Base-by-base conservation (phyloP, 2,329 filamentous ascomycete species). In the Chaetomiaceae sp. region DNA sequence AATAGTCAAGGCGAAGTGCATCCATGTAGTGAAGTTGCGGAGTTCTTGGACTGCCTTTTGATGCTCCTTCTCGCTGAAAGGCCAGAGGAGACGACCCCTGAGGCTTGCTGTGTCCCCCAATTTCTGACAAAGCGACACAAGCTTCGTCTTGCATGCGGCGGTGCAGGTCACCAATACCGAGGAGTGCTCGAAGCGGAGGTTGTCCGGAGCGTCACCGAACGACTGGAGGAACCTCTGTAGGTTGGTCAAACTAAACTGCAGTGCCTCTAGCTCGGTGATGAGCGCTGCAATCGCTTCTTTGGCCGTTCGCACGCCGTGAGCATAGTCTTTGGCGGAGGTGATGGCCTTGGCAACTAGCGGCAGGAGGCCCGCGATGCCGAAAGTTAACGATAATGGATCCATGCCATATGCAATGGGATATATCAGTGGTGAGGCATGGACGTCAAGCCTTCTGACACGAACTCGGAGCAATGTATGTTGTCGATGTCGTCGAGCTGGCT, bases 1-100 rank as follows among this genome's bases (percentile, higher is more conserved):
- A 12, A 57, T 40, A 12, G 51, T 51, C n/a, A 58, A 36, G 33
- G 53, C 47, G 27, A 58, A 56, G 27, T 58, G 56, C 17, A 58
- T 50, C 40, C 55, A 55, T 10, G 40, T 47, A 4, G 50, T 35
- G 26, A 53, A 52, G 18, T 45, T 48, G 35, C 51, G 48, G 15
- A 58, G 39, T 22, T 57, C 55, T 22, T 39, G 35, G 4, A 58
- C 18, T 7, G 52, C 47, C 41, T 52, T 48, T 15, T 56, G 46
- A 29, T 57, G 56, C 32, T 56, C 55, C 30, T 52, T 51, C 33
- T 52, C 51, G 41, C 38, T 53, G 18, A 57, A 36, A 2, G 56
- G 56, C 56, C 56, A 58, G 27, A 49, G 40, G n/a, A 22, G 19
- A 12, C 34, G 19, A 14, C 19, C 24, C n/a, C 34, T 37, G 12